These are phyloP conservation scores for Elymus sibiricus DNA, from an alignment of 176 grass and related monocot genomes.

Conservation along the genomic window DNA sequence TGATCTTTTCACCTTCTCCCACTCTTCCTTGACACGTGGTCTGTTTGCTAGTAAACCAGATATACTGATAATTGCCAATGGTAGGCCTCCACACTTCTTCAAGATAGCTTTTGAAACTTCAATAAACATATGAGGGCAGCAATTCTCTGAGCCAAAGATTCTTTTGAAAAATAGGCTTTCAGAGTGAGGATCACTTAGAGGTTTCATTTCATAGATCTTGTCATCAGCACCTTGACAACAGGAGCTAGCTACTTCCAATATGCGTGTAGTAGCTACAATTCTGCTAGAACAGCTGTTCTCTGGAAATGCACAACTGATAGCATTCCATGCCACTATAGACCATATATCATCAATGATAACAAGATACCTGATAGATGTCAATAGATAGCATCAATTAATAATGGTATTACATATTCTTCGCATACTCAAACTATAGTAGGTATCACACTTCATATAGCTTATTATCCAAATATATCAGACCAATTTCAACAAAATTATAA, in stretches of 20 bases:
- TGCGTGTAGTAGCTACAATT: not conserved
- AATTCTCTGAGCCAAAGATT: not conserved
- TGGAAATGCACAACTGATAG: not conserved
- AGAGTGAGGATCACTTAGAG: not conserved
- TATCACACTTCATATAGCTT: not conserved
- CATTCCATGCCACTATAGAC: not conserved
- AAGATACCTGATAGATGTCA: not conserved
- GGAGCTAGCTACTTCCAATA: not conserved
- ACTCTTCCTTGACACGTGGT: not conserved
- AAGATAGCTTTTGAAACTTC: not conserved
- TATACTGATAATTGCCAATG: not conserved
- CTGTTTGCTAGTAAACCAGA: not conserved
- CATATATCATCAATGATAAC: not conserved
- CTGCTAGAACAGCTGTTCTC: not conserved
- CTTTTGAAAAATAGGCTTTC: fast-evolving
- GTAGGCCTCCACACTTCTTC: not conserved
- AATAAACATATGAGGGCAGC: not conserved
- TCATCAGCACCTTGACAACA: not conserved
- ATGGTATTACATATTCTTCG: not conserved
- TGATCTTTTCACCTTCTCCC: constrained; percentile 2
- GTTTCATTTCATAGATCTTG: not conserved
- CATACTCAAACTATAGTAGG: not conserved
- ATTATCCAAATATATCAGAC: not conserved
- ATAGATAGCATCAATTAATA: not conserved
- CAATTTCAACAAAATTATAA: not conserved